Evolutionary conservation across 352 stramenopile genomes (phyloP).

Genomic region (Phytopythium montanum): DNA sequence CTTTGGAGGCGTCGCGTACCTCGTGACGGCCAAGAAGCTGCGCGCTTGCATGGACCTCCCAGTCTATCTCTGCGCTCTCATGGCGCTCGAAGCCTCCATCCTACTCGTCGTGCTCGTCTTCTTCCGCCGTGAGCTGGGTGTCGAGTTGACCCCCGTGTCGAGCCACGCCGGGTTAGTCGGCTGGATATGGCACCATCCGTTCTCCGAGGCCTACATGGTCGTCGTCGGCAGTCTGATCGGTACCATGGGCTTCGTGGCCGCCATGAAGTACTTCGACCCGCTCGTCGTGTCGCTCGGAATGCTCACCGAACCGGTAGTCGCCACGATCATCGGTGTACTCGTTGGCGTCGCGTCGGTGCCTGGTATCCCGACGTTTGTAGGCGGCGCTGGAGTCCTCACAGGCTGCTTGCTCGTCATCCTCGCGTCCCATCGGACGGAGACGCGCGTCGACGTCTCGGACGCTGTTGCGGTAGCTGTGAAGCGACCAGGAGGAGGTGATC

Average conservation of each 20-base stretch:
- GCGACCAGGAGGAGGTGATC: background rate
- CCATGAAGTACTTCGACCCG: slow-evolving; percentile 57
- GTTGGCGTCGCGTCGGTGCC: slow-evolving; percentile 36
- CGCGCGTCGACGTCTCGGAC: slow-evolving; percentile 36
- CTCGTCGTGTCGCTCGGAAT: slow-evolving; percentile 56
- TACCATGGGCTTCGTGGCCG: slow-evolving; percentile 56
- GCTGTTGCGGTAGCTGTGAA: slow-evolving; percentile 9
- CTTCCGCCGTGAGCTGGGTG: background rate
- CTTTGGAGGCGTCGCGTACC: slow-evolving; percentile 42
- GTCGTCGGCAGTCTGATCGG: slow-evolving; percentile 35
- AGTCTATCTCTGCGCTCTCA: slow-evolving; percentile 40
- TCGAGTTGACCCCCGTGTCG: background rate
- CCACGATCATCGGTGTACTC: slow-evolving; percentile 39
- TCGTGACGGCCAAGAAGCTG: slow-evolving; percentile 40
- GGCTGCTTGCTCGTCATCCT: slow-evolving; percentile 44
- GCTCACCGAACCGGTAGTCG: slow-evolving; percentile 47
- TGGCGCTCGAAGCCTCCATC: slow-evolving; percentile 14
- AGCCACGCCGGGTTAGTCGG: slow-evolving; percentile 28
- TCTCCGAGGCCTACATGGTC: slow-evolving; percentile 46
- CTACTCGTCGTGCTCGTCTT: slow-evolving; percentile 6
- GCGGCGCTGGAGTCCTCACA: slow-evolving; percentile 26
- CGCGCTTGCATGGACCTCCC: slow-evolving; percentile 30
- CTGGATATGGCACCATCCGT: slow-evolving; percentile 41
- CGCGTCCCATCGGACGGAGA: slow-evolving; percentile 27
- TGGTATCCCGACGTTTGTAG: slow-evolving; percentile 34